Conservation (phyloP, 345 rosid genomes). For the Eucalyptus sp. region DNA sequence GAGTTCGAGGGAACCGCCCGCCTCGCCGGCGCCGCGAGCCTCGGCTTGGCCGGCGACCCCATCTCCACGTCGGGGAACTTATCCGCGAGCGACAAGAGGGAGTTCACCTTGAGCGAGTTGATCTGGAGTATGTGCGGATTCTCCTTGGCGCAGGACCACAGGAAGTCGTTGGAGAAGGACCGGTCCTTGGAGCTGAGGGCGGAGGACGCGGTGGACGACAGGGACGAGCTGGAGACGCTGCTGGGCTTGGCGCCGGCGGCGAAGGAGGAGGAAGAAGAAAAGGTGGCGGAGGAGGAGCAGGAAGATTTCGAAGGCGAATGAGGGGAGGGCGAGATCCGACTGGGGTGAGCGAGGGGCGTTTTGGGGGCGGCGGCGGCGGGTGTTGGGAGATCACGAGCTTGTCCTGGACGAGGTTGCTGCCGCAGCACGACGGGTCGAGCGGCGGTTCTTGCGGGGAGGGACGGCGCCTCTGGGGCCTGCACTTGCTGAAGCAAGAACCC, state of each 20-base stretch:
- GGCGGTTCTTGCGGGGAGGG: neutral
- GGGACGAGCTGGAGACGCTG: constrained; percentile 25
- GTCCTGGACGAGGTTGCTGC: constrained; percentile 36
- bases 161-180: constrained; percentile 74
- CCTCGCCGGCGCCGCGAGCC: constrained; percentile 6
- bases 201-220: constrained; percentile 8
- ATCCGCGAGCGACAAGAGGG: neutral
- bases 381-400: constrained; percentile 38
- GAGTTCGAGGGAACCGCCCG: constrained; percentile 9
- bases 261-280: neutral
- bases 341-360: neutral
- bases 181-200: constrained; percentile 40
- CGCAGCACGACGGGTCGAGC: neutral
- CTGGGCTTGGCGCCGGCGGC: constrained; percentile 1
- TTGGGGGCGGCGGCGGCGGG: constrained; percentile 7
- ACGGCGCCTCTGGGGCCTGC: constrained; percentile 28
- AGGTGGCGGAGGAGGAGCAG: constrained; percentile 15
- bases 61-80: neutral
- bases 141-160: constrained; percentile 67
- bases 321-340: constrained; percentile 29
- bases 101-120: constrained; percentile 43
- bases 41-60: neutral
- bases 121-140: constrained; percentile 61
- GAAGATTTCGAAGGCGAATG: constrained; percentile 26
- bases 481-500: constrained; percentile 87